Base-by-base conservation (phyloP, 2,329 filamentous ascomycete species). In the Botryotinia calthae region DNA sequence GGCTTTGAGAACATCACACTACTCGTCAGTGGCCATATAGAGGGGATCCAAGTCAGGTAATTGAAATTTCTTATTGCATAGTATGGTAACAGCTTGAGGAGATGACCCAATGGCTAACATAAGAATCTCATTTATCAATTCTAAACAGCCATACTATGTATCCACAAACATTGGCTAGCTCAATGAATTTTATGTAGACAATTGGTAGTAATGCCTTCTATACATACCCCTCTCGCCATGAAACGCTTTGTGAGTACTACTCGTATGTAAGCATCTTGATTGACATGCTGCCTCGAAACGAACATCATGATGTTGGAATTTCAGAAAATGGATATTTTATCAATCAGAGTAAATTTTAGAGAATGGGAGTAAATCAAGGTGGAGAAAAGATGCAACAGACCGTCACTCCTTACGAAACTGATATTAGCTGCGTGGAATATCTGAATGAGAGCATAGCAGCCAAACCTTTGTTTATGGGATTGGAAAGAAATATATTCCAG, bases 191-290 rank as follows among this genome's bases (percentile, higher is more conserved):
- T 59, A 62, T 16, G 20, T 62, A 25, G 58, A 70, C 20, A 71
- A 72, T 16, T 75, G 73, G 75, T 72, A 76, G 65, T 37, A 7
- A n/a, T 37, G 48, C 28, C 31, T 40, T 46, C 28, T 72, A 14
- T 28, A 18, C 72, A 14, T 28, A 18, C 6, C 14, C n/a, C 51
- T 28, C 14, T 54, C 14, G 14, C 6, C n/a, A 54, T 28, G 14
- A 14, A 12, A 4, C n/a, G n/a, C 51, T 76, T n/a, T 70, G 73
- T 58, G 76, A 74, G 73, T 54, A 73, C 16, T 78, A 76, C 62
- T 74, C 71, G 0, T 70, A 74, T 56, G 75, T 72, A 37, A 72
- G 64, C 12, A 76, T 77, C 12, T 70, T 76, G 20, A 71, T 75
- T 20, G 68, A 75, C 9, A 74, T 75, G 18, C 75, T 70, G 1